Conservation (phyloP, 495 filamentous ascomycete genomes). For the Xylaria grammica region DNA sequence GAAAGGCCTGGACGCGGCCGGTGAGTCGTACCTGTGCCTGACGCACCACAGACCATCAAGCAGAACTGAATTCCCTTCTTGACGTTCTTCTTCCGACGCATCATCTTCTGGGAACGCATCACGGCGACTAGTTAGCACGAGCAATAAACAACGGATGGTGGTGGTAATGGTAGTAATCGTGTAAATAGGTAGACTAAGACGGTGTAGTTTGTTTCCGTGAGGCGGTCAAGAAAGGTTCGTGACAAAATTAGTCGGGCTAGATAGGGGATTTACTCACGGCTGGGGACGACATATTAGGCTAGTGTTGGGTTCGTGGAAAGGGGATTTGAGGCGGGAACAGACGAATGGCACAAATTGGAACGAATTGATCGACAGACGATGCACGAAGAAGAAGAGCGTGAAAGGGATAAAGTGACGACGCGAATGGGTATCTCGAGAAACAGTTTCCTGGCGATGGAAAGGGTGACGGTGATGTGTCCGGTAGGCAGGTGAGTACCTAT, state of each 20-base stretch:
- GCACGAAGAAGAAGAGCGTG: slow-evolving; percentile 1
- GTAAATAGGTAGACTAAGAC: slow-evolving; percentile 19
- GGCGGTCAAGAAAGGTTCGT: slow-evolving; percentile 24
- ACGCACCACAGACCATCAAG: slow-evolving; percentile 99
- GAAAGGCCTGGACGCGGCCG: slow-evolving; percentile 24
- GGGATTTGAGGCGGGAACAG: slow-evolving; percentile 28
- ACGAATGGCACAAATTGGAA: slow-evolving; percentile 21
- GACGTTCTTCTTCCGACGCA: slow-evolving; percentile 99
- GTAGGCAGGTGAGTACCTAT: background rate
- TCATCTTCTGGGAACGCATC: slow-evolving; percentile 74
- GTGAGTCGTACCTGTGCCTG: slow-evolving; percentile 82
- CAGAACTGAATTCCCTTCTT: slow-evolving; percentile 99
- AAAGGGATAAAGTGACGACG: slow-evolving; percentile 10
- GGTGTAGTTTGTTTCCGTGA: slow-evolving; percentile 24
- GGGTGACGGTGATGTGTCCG: slow-evolving; percentile 18
- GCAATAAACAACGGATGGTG: background rate
- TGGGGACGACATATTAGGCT: slow-evolving; percentile 47
- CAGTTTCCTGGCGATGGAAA: slow-evolving; percentile 11
- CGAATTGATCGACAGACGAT: slow-evolving; percentile 30
- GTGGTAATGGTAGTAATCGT: slow-evolving; percentile 6
- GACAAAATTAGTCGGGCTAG: slow-evolving; percentile 24
- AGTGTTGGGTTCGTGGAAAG: slow-evolving; percentile 31
- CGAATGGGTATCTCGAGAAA: slow-evolving; percentile 25
- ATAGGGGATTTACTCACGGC: slow-evolving; percentile 43
- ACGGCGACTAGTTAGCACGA: slow-evolving; percentile 41